Evolutionary conservation across 345 rosid genomes (phyloP).

Genomic region (Atalantia buxifolia): DNA sequence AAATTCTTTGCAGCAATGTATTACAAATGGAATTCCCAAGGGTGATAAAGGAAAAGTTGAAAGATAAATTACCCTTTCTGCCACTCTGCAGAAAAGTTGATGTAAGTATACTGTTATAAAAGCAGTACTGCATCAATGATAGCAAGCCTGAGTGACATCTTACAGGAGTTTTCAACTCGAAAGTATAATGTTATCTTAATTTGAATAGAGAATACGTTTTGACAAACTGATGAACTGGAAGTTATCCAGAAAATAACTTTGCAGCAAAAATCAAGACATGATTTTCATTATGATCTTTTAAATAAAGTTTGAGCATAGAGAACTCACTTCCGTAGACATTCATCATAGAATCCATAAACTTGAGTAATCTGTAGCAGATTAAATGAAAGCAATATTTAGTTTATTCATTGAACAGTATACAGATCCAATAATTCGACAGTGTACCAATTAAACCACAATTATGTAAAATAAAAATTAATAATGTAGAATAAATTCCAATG

Average conservation of each 20-base stretch:
- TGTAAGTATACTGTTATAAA: not conserved
- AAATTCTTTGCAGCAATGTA: not conserved
- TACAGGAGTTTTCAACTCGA: not conserved
- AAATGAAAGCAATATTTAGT: slow-evolving; percentile 26
- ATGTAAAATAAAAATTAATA: not conserved
- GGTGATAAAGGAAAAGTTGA: not conserved
- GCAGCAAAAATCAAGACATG: not conserved
- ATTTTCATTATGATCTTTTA: not conserved
- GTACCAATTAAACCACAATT: not conserved
- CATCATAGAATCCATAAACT: slow-evolving; percentile 98
- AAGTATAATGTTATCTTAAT: not conserved
- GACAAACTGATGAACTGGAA: not conserved
- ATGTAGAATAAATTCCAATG: not conserved
- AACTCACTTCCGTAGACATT: slow-evolving; percentile 97
- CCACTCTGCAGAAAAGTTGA: not conserved
- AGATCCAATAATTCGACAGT: slow-evolving; percentile 1
- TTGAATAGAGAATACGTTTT: not conserved
- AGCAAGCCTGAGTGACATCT: not conserved
- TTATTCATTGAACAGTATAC: not conserved
- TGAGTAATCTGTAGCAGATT: slow-evolving; percentile 82
- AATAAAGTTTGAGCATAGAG: slow-evolving; percentile 16
- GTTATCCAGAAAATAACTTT: not conserved
- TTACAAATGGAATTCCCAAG: not conserved
- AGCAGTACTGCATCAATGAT: not conserved
- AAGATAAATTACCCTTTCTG: not conserved